Percentiles rank a stretch among this genome's conserved stretches.
phyloP scores from a whole-genome alignment of 306 rosid genomes.

The Calophaca sinica region DNA sequence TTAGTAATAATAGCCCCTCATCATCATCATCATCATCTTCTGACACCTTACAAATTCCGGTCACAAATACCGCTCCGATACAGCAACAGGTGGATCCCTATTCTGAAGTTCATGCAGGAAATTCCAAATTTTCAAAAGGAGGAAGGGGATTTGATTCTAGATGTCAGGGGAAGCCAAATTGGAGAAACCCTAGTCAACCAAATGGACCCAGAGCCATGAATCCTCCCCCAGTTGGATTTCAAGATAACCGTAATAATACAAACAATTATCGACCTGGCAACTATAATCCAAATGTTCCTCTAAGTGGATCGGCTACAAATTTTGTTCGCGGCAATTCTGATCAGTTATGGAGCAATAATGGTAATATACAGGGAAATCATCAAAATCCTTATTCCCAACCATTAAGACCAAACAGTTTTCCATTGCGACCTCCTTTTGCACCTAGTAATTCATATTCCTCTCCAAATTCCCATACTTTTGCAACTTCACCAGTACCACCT shows the following conservation, averaged over 20 bases:
- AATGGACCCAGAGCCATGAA: conserved; percentile 53
- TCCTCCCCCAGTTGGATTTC: conserved; percentile 58
- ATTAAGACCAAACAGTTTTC: conserved; percentile 58
- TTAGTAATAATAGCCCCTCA: conserved; percentile 48
- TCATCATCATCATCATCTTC: conserved; percentile 48
- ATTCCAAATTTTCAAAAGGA: conserved; percentile 53
- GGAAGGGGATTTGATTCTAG: conserved; percentile 68
- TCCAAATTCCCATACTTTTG: conserved; percentile 54
- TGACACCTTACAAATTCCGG: conserved; percentile 52
- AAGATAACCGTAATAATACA: conserved; percentile 55
- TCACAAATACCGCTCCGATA: conserved; percentile 45
- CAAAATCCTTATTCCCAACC: conserved; percentile 61
- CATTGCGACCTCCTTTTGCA: conserved; percentile 62
- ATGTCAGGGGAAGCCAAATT: conserved; percentile 54
- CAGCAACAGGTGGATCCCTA: conserved; percentile 53
- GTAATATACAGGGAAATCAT: conserved; percentile 53
- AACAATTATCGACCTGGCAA: conserved; percentile 50
- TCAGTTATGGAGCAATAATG: conserved; percentile 60
- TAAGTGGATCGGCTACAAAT: conserved; percentile 57
- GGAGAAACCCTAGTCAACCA: conserved; percentile 65
- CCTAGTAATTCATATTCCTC: conserved; percentile 51
- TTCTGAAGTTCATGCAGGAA: conserved; percentile 56
- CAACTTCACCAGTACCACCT: conserved; percentile 57
- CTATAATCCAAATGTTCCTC: conserved; percentile 48
- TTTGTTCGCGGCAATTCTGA: conserved; percentile 53